Base-by-base conservation (phyloP, 768 basidiomycete genomes). In the Calvatia gigantea region DNA sequence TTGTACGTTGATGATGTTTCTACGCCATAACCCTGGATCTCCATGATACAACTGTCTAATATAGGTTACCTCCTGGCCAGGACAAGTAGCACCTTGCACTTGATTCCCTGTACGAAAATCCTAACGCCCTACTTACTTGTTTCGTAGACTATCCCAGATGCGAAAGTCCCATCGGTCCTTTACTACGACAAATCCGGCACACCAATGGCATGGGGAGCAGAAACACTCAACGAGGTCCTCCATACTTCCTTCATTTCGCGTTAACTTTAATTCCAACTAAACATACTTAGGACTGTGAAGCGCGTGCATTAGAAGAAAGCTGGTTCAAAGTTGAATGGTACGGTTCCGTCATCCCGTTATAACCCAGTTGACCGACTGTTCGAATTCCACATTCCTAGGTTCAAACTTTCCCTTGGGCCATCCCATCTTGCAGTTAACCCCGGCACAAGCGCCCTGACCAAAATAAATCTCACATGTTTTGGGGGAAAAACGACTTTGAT, bases 41-140 rank as follows among this genome's bases (percentile, higher is more conserved):
- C 37, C 41, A n/a, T n/a, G n/a, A n/a, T n/a, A n/a, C n/a, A n/a
- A n/a, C n/a, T n/a, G 15, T 37, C 17, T n/a, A 9, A 3, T 3
- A 28, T 6, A 51, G 49, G 37, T 51, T 14, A 39, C 49, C 21
- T 51, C 37, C 3, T 51, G 49, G 49, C 49, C 49, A 2, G 49
- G 49, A 38, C 49, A 51, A 27, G 49, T 39, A n/a, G 7, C 23
- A 7, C 23, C 4, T 7, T 3, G 11, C 8, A 2, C 35, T 9
- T 12, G 12, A 4, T 12, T 37, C 11, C 3, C n/a, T 37, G 12
- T 11, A 9, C 3, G 11, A 9, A 37, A 37, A 12, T 12, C n/a
- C 35, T 37, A 12, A 37, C 11, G n/a, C 35, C 12, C n/a, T 37
- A 4, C 35, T 9, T 37, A 12, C 35, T 12, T 37, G n/a, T 23